phyloP scores from a whole-genome alignment of 2,329 filamentous ascomycete genomes.

The Penicillium corylophilum region DNA sequence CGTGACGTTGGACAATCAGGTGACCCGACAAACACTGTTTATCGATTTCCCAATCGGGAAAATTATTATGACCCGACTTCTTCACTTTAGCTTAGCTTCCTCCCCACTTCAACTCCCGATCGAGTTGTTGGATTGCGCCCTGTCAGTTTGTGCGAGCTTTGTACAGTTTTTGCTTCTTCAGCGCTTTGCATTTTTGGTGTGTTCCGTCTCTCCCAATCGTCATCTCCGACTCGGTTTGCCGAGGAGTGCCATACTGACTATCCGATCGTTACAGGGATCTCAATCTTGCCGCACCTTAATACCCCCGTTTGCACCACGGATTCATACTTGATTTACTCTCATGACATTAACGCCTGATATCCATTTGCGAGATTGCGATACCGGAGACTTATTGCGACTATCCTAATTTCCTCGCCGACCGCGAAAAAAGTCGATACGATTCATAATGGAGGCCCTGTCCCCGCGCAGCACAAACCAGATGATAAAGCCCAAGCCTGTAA shows the following conservation, averaged over 20 bases:
- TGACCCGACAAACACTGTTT: constrained; percentile 30
- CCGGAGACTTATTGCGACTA: constrained; percentile 2
- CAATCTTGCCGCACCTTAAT: constrained; percentile 27
- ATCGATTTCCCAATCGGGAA: constrained; percentile 40
- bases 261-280: constrained; percentile 27
- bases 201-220: not conserved
- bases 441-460: constrained; percentile 49
- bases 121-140: constrained; percentile 13
- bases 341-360: constrained; percentile 18
- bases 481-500: constrained; percentile 42
- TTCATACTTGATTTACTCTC: constrained; percentile 12
- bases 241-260: constrained; percentile 16
- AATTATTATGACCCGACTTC: constrained; percentile 24
- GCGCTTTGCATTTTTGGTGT: constrained; percentile 28
- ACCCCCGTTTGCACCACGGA: constrained; percentile 15
- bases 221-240: not conserved
- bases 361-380: not conserved
- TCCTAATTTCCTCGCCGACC: not conserved
- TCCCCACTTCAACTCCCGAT: constrained; percentile 16
- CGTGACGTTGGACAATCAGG: constrained; percentile 19
- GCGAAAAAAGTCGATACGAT: constrained; percentile 2
- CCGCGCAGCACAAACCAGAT: constrained; percentile 50
- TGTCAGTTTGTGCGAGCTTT: constrained; percentile 20
- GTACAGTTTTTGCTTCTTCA: constrained; percentile 28
- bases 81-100: constrained; percentile 20